phyloP scores from a whole-genome alignment of 352 stramenopile genomes.

The Pelagophyceae sp. region DNA sequence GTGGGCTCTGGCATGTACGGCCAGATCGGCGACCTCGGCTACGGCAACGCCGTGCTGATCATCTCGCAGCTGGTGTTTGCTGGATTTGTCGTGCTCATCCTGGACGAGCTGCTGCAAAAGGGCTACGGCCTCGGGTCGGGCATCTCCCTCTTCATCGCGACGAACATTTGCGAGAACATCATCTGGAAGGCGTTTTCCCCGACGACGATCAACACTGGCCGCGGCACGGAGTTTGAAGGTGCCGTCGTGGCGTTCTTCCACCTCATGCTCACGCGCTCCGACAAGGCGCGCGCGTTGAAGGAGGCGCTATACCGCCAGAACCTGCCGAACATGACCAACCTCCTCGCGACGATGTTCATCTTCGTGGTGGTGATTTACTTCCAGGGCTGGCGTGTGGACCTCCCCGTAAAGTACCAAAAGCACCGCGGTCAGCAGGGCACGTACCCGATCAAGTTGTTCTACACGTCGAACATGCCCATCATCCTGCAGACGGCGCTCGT shows the following conservation, averaged over 20 bases:
- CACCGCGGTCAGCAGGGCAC: slow-evolving; percentile 95
- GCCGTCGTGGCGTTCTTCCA: slow-evolving; percentile 99
- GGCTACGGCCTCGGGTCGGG: slow-evolving; percentile 95
- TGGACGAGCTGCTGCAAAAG: slow-evolving; percentile 99
- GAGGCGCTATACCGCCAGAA: slow-evolving; percentile 98
- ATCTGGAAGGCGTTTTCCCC: slow-evolving; percentile 99
- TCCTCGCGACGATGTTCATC: slow-evolving; percentile 95
- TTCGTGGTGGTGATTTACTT: slow-evolving; percentile 99
- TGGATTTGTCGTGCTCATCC: slow-evolving; percentile 95
- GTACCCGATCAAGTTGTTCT: slow-evolving; percentile 99
- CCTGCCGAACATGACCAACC: slow-evolving; percentile 96
- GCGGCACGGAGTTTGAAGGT: slow-evolving; percentile 97
- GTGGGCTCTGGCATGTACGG: slow-evolving; percentile 98
- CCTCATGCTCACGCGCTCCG: slow-evolving; percentile 89
- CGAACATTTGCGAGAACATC: slow-evolving; percentile 99
- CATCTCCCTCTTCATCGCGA: slow-evolving; percentile 99
- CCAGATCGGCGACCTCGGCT: slow-evolving; percentile 90
- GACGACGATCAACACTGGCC: slow-evolving; percentile 97
- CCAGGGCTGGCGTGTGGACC: slow-evolving; percentile 89
- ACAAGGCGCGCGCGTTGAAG: slow-evolving; percentile 93
- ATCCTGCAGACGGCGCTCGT: slow-evolving; percentile 97
- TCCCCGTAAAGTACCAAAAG: slow-evolving; percentile 96
- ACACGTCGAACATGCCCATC: slow-evolving; percentile 99
- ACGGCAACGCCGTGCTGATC: slow-evolving; percentile 96
- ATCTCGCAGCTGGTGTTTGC: slow-evolving; percentile 96